Evolutionary conservation across 2,329 filamentous ascomycete species (phyloP).

Genomic region (Diaporthe citriasiana): DNA sequence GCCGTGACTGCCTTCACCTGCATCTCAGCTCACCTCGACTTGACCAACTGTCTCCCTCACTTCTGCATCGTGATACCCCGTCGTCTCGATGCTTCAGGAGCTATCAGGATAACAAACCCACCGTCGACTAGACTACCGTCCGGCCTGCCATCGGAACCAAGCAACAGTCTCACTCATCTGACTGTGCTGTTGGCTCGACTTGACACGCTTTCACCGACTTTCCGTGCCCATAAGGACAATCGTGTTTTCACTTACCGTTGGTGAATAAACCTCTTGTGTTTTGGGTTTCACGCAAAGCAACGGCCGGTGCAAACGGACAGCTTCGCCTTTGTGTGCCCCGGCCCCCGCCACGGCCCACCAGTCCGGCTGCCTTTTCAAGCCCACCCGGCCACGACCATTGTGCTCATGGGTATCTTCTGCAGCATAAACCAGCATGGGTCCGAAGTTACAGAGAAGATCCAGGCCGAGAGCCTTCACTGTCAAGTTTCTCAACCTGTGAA

Average conservation of each 20-base stretch:
- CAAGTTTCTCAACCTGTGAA: slow-evolving; percentile 40
- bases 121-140: not conserved
- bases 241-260: not conserved
- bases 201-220: slow-evolving; percentile 10
- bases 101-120: not conserved
- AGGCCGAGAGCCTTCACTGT: slow-evolving; percentile 28
- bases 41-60: not conserved
- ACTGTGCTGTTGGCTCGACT: not conserved
- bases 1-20: not conserved
- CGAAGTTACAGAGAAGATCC: slow-evolving; percentile 35
- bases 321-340: slow-evolving; percentile 19
- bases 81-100: not conserved
- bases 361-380: slow-evolving; percentile 8
- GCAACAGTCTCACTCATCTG: not conserved
- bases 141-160: not conserved
- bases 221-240: not conserved
- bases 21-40: not conserved
- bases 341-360: slow-evolving; percentile 8
- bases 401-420: slow-evolving; percentile 29
- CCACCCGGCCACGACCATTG: not conserved
- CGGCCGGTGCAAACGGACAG: slow-evolving; percentile 28
- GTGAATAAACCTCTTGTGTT: not conserved
- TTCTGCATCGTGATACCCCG: not conserved
- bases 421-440: slow-evolving; percentile 39
- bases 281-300: not conserved